A percentile compares a stretch with the other conserved stretches of the same genome.
Conservation (phyloP, 2,329 filamentous ascomycete genomes). For the Aspergillus sp. region DNA sequence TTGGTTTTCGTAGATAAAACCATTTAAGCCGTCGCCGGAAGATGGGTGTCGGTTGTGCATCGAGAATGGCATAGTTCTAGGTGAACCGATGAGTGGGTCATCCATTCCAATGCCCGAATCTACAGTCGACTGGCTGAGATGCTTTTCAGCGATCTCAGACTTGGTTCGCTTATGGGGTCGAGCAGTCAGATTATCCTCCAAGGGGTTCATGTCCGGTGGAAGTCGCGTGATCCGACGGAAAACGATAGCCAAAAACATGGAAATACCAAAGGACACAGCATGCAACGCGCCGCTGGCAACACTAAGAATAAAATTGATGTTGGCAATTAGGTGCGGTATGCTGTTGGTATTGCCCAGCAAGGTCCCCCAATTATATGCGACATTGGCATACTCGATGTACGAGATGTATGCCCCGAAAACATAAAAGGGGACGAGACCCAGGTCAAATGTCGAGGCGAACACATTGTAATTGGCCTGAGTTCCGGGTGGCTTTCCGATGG, state of each 20-base stretch:
- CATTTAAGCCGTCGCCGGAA: conserved; percentile 50
- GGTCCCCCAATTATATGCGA: conserved; percentile 57
- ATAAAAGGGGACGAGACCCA: conserved; percentile 58
- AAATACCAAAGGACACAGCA: conserved; percentile 61
- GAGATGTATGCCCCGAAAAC: conserved; percentile 52
- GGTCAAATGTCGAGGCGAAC: conserved; percentile 70
- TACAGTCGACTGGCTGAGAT: conserved; percentile 48
- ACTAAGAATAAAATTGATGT: conserved; percentile 62
- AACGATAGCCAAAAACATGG: conserved; percentile 66
- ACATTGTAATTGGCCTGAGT: conserved; percentile 85
- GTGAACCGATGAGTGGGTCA: conserved; percentile 37
- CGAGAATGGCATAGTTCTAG: conserved; percentile 59
- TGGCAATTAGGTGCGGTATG: conserved; percentile 54
- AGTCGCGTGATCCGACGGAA: conserved; percentile 77
- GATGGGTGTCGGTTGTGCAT: conserved; percentile 67
- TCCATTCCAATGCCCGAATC: conserved; percentile 31
- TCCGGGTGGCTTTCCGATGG: conserved; percentile 63
- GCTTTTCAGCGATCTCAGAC: conserved; percentile 56
- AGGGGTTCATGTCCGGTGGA: conserved; percentile 91
- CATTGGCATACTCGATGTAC: conserved; percentile 43
- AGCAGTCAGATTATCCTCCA: conserved; percentile 78
- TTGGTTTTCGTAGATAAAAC: conserved; percentile 41
- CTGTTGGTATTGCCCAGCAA: conserved; percentile 51
- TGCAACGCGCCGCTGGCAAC: conserved; percentile 62
- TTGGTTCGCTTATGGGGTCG: conserved; percentile 68